Conservation (phyloP, 345 rosid genomes). For the Lagerstroemia speciosa region DNA sequence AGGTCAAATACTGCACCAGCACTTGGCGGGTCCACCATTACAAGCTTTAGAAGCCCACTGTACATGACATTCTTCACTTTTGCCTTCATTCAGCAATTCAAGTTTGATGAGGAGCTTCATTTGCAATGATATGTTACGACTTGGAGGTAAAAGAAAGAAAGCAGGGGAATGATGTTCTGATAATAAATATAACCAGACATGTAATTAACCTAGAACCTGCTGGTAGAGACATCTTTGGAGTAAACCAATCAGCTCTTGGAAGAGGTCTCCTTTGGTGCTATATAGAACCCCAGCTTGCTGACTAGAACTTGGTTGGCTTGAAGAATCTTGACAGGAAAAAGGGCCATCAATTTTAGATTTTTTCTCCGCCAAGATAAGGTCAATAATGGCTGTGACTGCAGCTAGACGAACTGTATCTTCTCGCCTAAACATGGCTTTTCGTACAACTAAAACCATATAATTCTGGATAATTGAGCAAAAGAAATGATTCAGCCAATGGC, state of each 20-base stretch:
- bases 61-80: constrained; percentile 53
- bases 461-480: constrained; percentile 29
- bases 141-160: constrained; percentile 3
- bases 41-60: constrained; percentile 66
- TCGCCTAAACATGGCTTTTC: constrained; percentile 80
- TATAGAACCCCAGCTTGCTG: constrained; percentile 56
- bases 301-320: constrained; percentile 90
- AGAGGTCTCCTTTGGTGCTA: constrained; percentile 39
- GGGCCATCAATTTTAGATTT: constrained; percentile 37
- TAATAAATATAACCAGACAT: background rate
- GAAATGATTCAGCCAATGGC: background rate
- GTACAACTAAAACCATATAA: constrained; percentile 59
- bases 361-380: constrained; percentile 64
- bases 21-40: constrained; percentile 52
- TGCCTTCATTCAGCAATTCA: constrained; percentile 37
- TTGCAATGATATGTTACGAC: constrained; percentile 3
- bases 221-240: constrained; percentile 85
- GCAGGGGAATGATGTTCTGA: background rate
- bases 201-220: constrained; percentile 33
- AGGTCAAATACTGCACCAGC: constrained; percentile 55
- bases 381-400: constrained; percentile 47
- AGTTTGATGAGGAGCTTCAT: constrained; percentile 11
- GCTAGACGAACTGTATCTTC: constrained; percentile 73
- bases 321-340: constrained; percentile 60
- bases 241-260: constrained; percentile 61